Evolutionary conservation across 306 rosid species (phyloP), one percentile per base, ranked within the genome.

Genomic region (Cucurbita pepo): DNA sequence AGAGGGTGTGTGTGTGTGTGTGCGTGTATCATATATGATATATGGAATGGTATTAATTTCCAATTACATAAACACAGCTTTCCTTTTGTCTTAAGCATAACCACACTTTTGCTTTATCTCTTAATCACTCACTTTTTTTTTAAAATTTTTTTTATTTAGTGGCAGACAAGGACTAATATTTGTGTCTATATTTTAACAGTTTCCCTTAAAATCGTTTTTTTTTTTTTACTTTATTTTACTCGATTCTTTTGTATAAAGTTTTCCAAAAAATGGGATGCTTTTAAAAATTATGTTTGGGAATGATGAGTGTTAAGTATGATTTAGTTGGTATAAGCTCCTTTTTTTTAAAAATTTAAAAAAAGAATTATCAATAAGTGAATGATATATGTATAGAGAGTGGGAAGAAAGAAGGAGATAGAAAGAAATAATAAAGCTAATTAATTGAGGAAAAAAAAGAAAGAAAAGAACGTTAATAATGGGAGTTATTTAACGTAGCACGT

Each of bases 401-500:
- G 30, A 25, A 25, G 22, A 21, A 21, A 21, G 22, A 1, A 21
- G 22, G 22, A 21, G 22, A 21, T 21, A 1, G 30, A 25, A 1
- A 25, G 30, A 25, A 25, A 25, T 25, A 25, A 25, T 25, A 25
- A 25, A 25, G 30, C 2, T 1, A 25, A 25, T 25, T 25, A 25
- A 25, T 38, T 38, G 18, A 4, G 65, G 3, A 6, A 0, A 43
- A 8, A 7, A 43, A 43, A 8, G 1, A 21, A 21, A 21, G 1
- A 21, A 21, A 21, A 21, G 1, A 21, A 21, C 0, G 2, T 4
- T 4, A 38, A 38, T 60, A 63, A 43, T 65, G 52, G 71, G 51
- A 43, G 71, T 19, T 55, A 65, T 65, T 65, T 65, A 65, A 66
- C 72, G 72, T 45, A 22, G 41, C 56, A 67, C 73, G 73, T 67